Base-by-base conservation (phyloP, 2,329 filamentous ascomycete genomes). In the Gaeumannomyces sp. region DNA sequence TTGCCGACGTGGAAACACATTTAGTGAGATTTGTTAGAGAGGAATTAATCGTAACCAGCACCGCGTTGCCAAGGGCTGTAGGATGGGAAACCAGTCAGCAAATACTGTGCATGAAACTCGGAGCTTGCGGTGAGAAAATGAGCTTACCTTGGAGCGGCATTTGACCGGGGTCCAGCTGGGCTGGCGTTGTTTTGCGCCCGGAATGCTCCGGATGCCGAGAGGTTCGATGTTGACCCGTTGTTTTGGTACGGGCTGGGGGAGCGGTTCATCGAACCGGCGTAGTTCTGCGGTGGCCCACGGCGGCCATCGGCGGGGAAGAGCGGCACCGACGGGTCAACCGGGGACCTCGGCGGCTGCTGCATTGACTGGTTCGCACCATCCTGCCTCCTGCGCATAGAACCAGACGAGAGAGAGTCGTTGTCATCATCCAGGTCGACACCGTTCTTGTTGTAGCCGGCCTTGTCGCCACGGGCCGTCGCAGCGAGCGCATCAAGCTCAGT, bases 401-500 rank as follows among this genome's bases (percentile, higher is more conserved):
- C 83, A 27, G 85, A 86, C 4, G 86, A 87, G 75, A 87, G 85
- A 33, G 86, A 89, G 60, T 88, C 85, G 60, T 86, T 86, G 65
- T 93, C 90, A 65, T 92, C 90, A 66, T 93, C 88, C 64, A 91
- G 83, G 68, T 89, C 87, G 35, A 87, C 79, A 64, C 81, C 81
- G 64, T 81, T 78, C 71, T 85, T 85, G 70, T 88, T 35, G 58
- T 84, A 83, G 60, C 83, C 83, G 64, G 74, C 73, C 76, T 91
- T 89, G 71, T 93, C 90, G 66, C 91, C 91, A 71, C 91, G 87
- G 29, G 92, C 92, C 22, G 91, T 94, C 27, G 89, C 90, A 69
- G 90, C 92, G 64, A 95, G 81, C 3, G 92, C 92, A 74, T 95
- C 91, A 62, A 96, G 82, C 77, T 96, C 91, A 3, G 89, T 93